Percentiles rank a stretch among this genome's conserved stretches.
Conservation (phyloP, 129 eudicot species). For the Sambucus nigra region DNA sequence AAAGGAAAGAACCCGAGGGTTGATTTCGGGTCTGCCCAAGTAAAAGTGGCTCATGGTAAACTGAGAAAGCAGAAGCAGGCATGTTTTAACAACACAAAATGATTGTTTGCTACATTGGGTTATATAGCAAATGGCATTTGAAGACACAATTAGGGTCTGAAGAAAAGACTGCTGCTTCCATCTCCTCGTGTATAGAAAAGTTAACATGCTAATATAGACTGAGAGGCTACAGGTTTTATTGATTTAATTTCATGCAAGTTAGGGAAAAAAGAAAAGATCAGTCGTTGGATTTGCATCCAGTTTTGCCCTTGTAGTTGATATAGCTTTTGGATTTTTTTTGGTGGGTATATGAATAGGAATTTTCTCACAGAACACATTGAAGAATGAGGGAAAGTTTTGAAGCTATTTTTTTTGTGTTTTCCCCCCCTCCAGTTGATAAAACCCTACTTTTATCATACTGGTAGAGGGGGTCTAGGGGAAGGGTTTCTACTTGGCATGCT, state of each 20-base stretch:
- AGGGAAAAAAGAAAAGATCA: not conserved
- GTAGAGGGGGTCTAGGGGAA: no score
- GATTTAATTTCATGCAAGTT: not conserved
- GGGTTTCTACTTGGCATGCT: no score
- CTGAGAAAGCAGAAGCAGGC: not conserved
- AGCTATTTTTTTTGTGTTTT: no score
- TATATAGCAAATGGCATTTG: not conserved
- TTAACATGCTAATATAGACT: conserved; percentile 7
- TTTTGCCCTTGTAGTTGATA: conserved; percentile 1
- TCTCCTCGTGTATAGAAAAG: not conserved
- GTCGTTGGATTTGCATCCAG: not conserved
- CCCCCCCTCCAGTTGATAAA: no score
- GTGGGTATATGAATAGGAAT: not conserved
- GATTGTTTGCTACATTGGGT: not conserved
- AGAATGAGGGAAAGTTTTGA: not conserved
- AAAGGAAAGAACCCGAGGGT: conserved; percentile 19
- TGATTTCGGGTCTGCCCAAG: not conserved
- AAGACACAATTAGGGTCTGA: not conserved
- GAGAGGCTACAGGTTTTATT: not conserved
- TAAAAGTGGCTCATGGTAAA: not conserved
- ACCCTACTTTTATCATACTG: no score
- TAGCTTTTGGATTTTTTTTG: not conserved
- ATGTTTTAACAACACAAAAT: not conserved
- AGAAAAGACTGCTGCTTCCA: not conserved
- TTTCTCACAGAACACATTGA: conserved; percentile 5